Evolutionary conservation across 306 rosid genomes (phyloP).

Genomic region (Fragaria vesca): DNA sequence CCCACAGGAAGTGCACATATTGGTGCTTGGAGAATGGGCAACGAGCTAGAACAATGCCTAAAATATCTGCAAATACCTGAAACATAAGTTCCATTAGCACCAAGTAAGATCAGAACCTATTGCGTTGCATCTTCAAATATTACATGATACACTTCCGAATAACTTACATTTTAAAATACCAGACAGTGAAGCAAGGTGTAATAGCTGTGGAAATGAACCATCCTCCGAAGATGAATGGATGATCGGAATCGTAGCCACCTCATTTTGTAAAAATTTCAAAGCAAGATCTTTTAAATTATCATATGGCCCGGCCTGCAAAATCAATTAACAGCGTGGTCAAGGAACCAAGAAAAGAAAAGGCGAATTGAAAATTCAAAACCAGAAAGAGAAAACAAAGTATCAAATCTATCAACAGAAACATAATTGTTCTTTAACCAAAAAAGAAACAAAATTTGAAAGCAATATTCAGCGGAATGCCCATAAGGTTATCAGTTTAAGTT

Average conservation of each 20-base stretch:
- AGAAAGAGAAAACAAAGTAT: not conserved
- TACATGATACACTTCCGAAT: not conserved
- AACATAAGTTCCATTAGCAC: slow-evolving; percentile 41
- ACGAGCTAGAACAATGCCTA: slow-evolving; percentile 74
- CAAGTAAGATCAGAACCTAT: slow-evolving; percentile 6
- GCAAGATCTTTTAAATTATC: slow-evolving; percentile 89
- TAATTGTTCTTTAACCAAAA: not conserved
- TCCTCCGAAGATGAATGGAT: slow-evolving; percentile 77
- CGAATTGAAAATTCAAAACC: not conserved
- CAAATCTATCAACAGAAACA: not conserved
- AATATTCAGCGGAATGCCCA: not conserved
- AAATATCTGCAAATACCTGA: slow-evolving; percentile 97
- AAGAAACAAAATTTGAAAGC: not conserved
- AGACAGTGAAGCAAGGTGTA: slow-evolving; percentile 93
- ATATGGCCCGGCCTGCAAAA: slow-evolving; percentile 77
- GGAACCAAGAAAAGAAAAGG: slow-evolving; percentile 1
- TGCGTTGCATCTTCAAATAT: not conserved
- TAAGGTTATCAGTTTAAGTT: not conserved
- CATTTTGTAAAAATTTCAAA: slow-evolving; percentile 74
- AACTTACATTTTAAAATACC: slow-evolving; percentile 85
- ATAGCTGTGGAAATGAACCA: slow-evolving; percentile 86
- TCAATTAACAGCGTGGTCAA: not conserved
- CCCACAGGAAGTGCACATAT: slow-evolving; percentile 83
- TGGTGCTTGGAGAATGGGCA: slow-evolving; percentile 89
- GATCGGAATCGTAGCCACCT: slow-evolving; percentile 87